Evolutionary conservation across 73 alveolate species (phyloP), one percentile per base, ranked within the genome.

Genomic region (Diophrys sp.): DNA sequence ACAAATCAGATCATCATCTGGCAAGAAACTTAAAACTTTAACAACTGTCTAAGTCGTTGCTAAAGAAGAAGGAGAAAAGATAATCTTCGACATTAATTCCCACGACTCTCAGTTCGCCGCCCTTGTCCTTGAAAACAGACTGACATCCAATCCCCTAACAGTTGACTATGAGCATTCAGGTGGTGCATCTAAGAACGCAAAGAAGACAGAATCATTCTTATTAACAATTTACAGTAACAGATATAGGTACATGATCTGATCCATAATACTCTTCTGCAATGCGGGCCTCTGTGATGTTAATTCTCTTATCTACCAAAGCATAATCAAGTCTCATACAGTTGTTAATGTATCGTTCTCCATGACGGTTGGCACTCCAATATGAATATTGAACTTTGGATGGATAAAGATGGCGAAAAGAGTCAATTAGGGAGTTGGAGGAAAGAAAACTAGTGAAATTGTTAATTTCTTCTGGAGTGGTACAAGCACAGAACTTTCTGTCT

Each of bases 381-480:
- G 95, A 80, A 77, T 82, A 95, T 77, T 91, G 77, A 30, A 86
- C 88, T 70, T 89, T 91, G 0, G 87, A 83, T 66, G 98, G 99
- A 71, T 93, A 83, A 14, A 81, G 66, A 56, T 91, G 71, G 74
- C 99, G 84, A 75, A 95, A 95, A 29, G 98, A 82, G 68, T 95
- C 99, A 34, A 84, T 73, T 82, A 83, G 87, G 5, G 5, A 11
- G 1, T 98, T 97, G 67, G 53, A 54, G 33, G 68, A 54, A 29
- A 88, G 76, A 74, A 85, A 88, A 31, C 85, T 81, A 29, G 93
- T 53, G 75, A 93, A 95, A 33, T 85, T 62, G 31, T 89, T 91
- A 44, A 94, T 89, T 78, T 95, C 99, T 70, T 91, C 91, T 72
- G 33, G 56, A 29, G 98, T 91, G 77, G 83, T 89, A 55, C 99